phyloP scores from a whole-genome alignment of 768 basidiomycete genomes.

The Boletus sensibilis region DNA sequence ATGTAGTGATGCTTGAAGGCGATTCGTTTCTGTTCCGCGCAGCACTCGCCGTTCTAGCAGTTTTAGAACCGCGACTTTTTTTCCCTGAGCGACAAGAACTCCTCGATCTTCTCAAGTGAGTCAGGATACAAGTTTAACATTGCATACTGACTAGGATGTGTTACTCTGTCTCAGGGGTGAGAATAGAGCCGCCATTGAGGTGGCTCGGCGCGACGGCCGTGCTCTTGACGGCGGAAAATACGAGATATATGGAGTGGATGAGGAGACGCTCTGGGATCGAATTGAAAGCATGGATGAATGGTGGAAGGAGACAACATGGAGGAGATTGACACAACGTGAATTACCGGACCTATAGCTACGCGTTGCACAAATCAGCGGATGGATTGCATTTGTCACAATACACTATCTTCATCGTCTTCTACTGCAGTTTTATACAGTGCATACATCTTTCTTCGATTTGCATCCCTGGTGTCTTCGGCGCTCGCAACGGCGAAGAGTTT shows the following conservation, averaged over 20 bases:
- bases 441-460: slow-evolving; percentile 83
- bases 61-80: slow-evolving; percentile 83
- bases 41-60: slow-evolving; percentile 76
- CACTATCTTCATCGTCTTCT: slow-evolving; percentile 43
- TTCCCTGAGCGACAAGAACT: slow-evolving; percentile 83
- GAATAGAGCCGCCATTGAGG: slow-evolving; percentile 78
- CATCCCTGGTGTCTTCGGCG: slow-evolving; percentile 67
- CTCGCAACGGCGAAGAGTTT: slow-evolving; percentile 74
- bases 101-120: slow-evolving; percentile 72
- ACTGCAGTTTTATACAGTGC: slow-evolving; percentile 68
- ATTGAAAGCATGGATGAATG: slow-evolving; percentile 83
- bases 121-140: background rate
- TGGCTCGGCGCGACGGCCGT: slow-evolving; percentile 70
- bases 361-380: background rate
- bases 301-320: slow-evolving; percentile 95
- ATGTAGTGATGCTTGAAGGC: slow-evolving; percentile 82
- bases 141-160: slow-evolving; percentile 11
- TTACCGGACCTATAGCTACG: slow-evolving; percentile 61
- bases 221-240: slow-evolving; percentile 71
- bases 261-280: slow-evolving; percentile 82
- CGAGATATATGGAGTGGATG: slow-evolving; percentile 82
- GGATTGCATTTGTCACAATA: slow-evolving; percentile 13
- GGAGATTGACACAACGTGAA: slow-evolving; percentile 75
- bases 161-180: slow-evolving; percentile 56
- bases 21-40: slow-evolving; percentile 88